These are phyloP conservation scores for Solanum hybrid DNA, from an alignment of 305 asterid species.

Conservation along the genomic window DNA sequence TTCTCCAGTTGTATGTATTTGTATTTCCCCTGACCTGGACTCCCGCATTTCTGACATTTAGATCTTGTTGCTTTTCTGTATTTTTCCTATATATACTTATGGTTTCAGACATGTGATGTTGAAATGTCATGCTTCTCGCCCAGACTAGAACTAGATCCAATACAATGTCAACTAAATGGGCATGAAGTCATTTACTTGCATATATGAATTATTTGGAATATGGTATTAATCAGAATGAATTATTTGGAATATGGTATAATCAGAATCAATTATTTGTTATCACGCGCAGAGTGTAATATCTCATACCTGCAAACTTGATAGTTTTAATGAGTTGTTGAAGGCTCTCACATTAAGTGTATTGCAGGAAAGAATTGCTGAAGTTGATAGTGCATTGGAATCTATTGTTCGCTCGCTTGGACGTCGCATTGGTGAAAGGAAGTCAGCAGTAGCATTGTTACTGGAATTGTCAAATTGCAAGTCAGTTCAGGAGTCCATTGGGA, in stretches of 20 bases:
- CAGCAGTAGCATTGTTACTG: conserved; percentile 44
- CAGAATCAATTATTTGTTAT: not conserved
- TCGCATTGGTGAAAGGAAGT: conserved; percentile 41
- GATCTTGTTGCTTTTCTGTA: not conserved
- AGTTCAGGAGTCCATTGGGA: conserved; percentile 41
- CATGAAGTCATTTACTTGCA: not conserved
- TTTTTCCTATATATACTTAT: not conserved
- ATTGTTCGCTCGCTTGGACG: conserved; percentile 59
- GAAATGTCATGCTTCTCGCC: not conserved
- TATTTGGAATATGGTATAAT: not conserved
- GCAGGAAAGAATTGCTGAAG: conserved; percentile 47
- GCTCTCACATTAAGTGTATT: conserved; percentile 14
- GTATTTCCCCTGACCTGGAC: not conserved
- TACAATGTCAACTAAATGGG: not conserved
- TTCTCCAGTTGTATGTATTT: not conserved
- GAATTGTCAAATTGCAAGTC: conserved; percentile 43
- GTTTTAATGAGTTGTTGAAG: not conserved
- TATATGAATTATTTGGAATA: not conserved
- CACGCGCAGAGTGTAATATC: not conserved
- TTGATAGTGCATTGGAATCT: conserved; percentile 32
- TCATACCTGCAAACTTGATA: conserved; percentile 2
- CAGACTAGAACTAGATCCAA: not conserved
- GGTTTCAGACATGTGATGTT: not conserved
- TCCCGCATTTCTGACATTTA: not conserved
- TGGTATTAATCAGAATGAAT: not conserved